A percentile compares a stretch with the other conserved stretches of the same genome.
Conservation (phyloP, 805 yeast genomes). For the Suhomyces vadensis region DNA sequence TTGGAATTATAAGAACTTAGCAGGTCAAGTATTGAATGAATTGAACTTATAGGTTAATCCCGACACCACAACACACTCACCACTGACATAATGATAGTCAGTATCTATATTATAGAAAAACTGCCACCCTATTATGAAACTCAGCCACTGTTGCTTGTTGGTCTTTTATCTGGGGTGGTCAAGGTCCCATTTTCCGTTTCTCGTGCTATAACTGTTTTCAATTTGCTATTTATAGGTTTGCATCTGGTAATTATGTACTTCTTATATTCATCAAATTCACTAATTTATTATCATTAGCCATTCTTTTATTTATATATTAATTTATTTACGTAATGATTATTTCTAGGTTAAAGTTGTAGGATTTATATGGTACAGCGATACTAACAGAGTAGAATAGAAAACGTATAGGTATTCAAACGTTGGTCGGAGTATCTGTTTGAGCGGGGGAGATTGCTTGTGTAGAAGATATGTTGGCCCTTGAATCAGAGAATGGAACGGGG, state of each 20-base stretch:
- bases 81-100: too few relatives aligned
- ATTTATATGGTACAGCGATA: too few relatives aligned
- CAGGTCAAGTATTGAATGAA: conserved; percentile 76
- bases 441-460: too few relatives aligned
- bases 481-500: too few relatives aligned
- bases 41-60: conserved; percentile 52
- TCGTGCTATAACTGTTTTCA: not conserved
- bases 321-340: not conserved
- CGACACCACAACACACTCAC: too few relatives aligned
- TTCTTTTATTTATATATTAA: not conserved
- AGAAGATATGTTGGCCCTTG: too few relatives aligned
- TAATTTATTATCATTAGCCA: not conserved
- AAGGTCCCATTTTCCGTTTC: too few relatives aligned
- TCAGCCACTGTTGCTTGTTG: not conserved
- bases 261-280: not conserved
- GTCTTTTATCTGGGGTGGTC: not conserved
- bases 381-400: too few relatives aligned
- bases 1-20: conserved; percentile 91
- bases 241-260: not conserved
- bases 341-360: not conserved
- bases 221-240: not conserved
- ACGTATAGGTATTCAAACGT: too few relatives aligned
- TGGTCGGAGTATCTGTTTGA: too few relatives aligned
- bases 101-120: too few relatives aligned
- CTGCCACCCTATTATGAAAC: too few relatives aligned